Base-by-base conservation (phyloP, 352 stramenopile species). In the Globisporangium irregulare region DNA sequence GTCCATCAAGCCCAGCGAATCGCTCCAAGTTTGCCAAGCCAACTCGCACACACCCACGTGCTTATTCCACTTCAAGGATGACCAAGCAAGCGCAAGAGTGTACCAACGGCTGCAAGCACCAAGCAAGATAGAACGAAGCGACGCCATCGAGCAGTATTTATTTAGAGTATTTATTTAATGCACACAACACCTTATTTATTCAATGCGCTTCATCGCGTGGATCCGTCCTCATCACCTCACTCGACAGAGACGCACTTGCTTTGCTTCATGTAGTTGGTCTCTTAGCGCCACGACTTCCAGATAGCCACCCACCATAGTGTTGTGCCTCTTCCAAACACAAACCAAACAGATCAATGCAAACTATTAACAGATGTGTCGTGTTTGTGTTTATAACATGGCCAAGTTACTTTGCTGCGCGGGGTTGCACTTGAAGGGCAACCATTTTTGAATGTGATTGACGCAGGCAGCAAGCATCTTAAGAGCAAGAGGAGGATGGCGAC, bases 391-490 rank as follows among this genome's bases (percentile, higher is more conserved):
- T 8, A 58, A 58, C 25, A n/a, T 8, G 18, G 3, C 22, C 8
- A 29, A 29, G 22, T 20, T 32, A 10, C 22, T 9, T 20, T 32
- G 22, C 22, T 9, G 51, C 51, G 24, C 51, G 10, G 36, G 38
- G 12, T 46, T 46, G 22, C 22, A 54, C 46, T 55, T 58, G 41
- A 50, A 50, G 15, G 41, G 15, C 41, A 50, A 50, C 5, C 41
- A 55, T 43, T 59, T 59, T 24, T 25, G 24, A 64, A 63, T 43
- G 36, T 63, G 10, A 10, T 14, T 14, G 29, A 22, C 20, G 59
- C 38, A 38, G 32, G 24, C 38, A 43, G 38, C 38, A 38, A 10
- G 41, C 38, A 43, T 4, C 14, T 46, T 14, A 7, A 46, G 38
- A 46, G 12, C 29, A 32, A 32, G 29, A 32, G 29, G 29, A 32